Evolutionary conservation across 345 rosid genomes (phyloP).

Genomic region (Geranium rotundifolium): DNA sequence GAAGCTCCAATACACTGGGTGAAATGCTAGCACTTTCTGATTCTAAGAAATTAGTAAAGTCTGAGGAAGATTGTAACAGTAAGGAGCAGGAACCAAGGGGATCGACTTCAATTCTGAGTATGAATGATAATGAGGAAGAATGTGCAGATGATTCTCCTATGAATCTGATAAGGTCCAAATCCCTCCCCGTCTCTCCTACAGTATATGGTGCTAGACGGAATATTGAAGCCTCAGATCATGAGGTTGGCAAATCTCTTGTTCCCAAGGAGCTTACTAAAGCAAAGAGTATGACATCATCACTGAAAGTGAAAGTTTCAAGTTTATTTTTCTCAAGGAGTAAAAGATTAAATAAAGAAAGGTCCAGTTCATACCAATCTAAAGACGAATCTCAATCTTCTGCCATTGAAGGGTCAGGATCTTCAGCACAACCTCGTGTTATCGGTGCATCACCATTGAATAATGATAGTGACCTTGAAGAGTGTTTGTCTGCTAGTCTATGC

Average conservation of each 20-base stretch:
- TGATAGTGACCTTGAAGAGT: too few relatives aligned
- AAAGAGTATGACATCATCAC: slow-evolving; percentile 48
- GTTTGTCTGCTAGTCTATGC: too few relatives aligned
- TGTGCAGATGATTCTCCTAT: slow-evolving; percentile 29
- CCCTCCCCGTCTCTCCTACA: slow-evolving; percentile 57
- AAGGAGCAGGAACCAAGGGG: slow-evolving; percentile 35
- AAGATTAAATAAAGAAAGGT: slow-evolving; percentile 48
- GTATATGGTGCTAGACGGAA: slow-evolving; percentile 30
- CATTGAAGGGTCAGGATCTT: slow-evolving; percentile 24
- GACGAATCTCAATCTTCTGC: slow-evolving; percentile 24
- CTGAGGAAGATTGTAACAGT: slow-evolving; percentile 27
- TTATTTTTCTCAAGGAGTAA: slow-evolving; percentile 67
- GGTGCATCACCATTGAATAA: too few relatives aligned
- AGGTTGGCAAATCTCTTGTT: slow-evolving; percentile 25
- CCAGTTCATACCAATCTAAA: slow-evolving; percentile 19
- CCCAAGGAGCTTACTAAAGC: slow-evolving; percentile 39
- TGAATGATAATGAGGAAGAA: slow-evolving; percentile 36
- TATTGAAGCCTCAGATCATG: slow-evolving; percentile 31
- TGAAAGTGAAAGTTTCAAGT: slow-evolving; percentile 63
- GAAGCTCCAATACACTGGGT: slow-evolving; percentile 72
- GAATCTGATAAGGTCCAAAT: slow-evolving; percentile 59
- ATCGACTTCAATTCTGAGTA: slow-evolving; percentile 38
- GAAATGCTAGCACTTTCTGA: slow-evolving; percentile 91
- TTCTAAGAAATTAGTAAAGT: slow-evolving; percentile 24
- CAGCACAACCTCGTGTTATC: slow-evolving; percentile 16